A percentile compares a stretch with the other conserved stretches of the same genome.
Conservation (phyloP, 75 land plant species). For the Cupressus sempervirens region DNA sequence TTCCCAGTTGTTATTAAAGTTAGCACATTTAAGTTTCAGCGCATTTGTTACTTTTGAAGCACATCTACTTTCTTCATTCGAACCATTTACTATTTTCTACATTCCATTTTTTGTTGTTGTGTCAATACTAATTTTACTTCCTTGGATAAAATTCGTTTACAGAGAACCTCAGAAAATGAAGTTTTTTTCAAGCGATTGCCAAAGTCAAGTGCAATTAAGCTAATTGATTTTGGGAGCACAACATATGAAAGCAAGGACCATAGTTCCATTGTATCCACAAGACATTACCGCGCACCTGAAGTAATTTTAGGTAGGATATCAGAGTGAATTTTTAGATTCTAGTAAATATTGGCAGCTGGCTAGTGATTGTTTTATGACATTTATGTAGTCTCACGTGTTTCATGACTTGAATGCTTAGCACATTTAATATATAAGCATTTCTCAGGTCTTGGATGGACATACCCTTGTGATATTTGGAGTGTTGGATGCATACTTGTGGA, state of each 20-base stretch:
- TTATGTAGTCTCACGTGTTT: neutral
- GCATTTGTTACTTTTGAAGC: neutral
- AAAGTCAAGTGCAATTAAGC: conserved; percentile 88
- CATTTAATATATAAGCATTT: conserved; percentile 9
- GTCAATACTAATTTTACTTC: neutral
- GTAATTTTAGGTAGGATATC: conserved; percentile 72
- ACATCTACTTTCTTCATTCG: neutral
- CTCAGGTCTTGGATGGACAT: conserved; percentile 75
- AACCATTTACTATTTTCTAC: neutral
- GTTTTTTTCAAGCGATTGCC: conserved; percentile 52
- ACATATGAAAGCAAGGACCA: conserved; percentile 69
- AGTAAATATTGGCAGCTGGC: neutral
- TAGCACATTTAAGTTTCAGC: neutral
- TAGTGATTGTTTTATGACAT: neutral
- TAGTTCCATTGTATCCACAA: conserved; percentile 80
- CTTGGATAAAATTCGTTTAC: conserved; percentile 1
- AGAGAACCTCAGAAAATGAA: conserved; percentile 54
- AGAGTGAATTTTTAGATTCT: neutral
- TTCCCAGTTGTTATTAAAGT: neutral
- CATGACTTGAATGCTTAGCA: conserved; percentile 6
- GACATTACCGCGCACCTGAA: conserved; percentile 97
- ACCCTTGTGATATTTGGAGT: conserved; percentile 92
- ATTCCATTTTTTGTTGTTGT: neutral
- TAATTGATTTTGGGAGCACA: conserved; percentile 96
- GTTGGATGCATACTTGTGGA: conserved; percentile 83